phyloP scores from a whole-genome alignment of 345 rosid species.

The Eucalyptus dawsonii region DNA sequence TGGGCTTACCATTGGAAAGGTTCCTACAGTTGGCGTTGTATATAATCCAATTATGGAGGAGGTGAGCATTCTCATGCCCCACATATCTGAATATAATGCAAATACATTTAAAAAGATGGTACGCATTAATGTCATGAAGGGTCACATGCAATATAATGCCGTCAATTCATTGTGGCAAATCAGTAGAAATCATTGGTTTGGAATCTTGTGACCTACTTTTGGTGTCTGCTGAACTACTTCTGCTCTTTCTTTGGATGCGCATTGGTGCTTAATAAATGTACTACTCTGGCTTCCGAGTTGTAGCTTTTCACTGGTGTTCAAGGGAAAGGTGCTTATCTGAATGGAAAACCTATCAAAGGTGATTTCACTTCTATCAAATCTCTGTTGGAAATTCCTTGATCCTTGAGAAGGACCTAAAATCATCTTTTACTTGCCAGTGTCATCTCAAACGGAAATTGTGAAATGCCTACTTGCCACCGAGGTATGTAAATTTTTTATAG shows the following conservation, averaged over 20 bases:
- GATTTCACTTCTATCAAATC: neutral
- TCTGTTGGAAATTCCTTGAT: neutral
- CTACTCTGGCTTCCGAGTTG: neutral
- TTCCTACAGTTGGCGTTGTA: conserved; percentile 84
- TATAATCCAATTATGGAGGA: conserved; percentile 89
- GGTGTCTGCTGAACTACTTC: neutral
- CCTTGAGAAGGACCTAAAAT: neutral
- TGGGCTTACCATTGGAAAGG: conserved; percentile 81
- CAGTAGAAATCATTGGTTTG: neutral
- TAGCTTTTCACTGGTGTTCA: conserved; percentile 69
- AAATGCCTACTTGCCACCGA: conserved; percentile 79
- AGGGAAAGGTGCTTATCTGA: conserved; percentile 79
- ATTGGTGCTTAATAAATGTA: neutral
- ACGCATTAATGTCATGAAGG: neutral
- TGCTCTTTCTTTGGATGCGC: neutral
- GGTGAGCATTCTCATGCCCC: conserved; percentile 27
- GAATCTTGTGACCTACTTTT: neutral
- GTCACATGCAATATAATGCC: neutral
- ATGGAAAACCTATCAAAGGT: conserved; percentile 83
- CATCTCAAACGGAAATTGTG: conserved; percentile 65
- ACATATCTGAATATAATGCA: neutral
- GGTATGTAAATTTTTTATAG: conserved; percentile 19
- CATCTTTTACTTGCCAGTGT: conserved; percentile 35
- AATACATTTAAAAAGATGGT: neutral
- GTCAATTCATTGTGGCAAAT: neutral